Conservation (phyloP, 2,329 filamentous ascomycete genomes). For the Penicillium sp. region DNA sequence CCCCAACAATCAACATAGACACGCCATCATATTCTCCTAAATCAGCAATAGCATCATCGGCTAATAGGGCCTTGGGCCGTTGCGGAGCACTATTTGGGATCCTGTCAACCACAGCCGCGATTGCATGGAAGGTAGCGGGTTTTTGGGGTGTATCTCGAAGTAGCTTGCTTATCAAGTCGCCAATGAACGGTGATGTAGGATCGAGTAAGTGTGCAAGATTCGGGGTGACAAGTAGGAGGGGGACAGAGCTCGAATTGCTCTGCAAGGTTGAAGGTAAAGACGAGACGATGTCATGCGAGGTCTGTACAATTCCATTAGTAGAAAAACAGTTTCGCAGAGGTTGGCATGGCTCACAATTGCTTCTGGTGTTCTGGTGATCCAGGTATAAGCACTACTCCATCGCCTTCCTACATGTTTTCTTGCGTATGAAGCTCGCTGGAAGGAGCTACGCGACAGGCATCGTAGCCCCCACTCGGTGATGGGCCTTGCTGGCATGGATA, state of each 20-base stretch:
- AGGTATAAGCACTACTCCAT: constrained; percentile 28
- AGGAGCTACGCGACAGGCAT: constrained; percentile 6
- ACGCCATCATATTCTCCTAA: constrained; percentile 33
- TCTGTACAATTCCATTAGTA: constrained; percentile 20
- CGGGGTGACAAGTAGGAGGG: constrained; percentile 39
- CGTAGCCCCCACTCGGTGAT: not conserved
- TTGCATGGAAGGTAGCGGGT: constrained; percentile 24
- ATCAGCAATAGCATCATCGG: not conserved
- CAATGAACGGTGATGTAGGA: constrained; percentile 30
- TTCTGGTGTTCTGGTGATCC: constrained; percentile 33
- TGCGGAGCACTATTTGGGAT: constrained; percentile 24
- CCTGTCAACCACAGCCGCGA: constrained; percentile 40
- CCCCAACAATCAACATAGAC: constrained; percentile 31
- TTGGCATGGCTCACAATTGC: constrained; percentile 25
- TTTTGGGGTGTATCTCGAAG: constrained; percentile 15
- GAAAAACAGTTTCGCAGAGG: not conserved
- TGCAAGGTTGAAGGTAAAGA: constrained; percentile 22
- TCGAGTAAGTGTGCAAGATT: constrained; percentile 40
- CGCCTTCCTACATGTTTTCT: constrained; percentile 9
- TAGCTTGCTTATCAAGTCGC: constrained; percentile 29
- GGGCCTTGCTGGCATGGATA: not conserved
- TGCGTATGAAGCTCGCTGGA: constrained; percentile 1
- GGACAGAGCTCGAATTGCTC: constrained; percentile 16
- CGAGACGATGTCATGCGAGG: constrained; percentile 30
- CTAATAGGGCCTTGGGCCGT: not conserved